Evolutionary conservation across 805 yeast genomes (phyloP).

Genomic region (Ogataea henricii): DNA sequence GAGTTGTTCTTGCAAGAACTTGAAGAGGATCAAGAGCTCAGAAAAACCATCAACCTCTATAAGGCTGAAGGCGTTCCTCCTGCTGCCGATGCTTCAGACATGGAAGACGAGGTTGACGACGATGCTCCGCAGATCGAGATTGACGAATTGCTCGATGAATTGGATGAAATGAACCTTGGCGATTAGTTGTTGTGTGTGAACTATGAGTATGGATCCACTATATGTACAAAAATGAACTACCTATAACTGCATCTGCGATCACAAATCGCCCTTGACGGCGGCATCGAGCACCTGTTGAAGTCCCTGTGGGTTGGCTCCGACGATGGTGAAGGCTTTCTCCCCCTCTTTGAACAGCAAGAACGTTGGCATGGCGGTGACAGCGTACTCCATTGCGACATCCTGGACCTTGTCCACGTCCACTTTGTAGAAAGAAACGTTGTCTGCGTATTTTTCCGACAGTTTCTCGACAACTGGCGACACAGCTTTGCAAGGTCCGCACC

Average conservation of each 20-base stretch:
- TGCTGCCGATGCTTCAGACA: constrained; percentile 39
- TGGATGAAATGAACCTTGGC: constrained; percentile 89
- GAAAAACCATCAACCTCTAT: constrained; percentile 87
- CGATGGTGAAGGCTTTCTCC: constrained; percentile 52
- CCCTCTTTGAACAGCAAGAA: constrained; percentile 64
- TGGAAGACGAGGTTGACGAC: constrained; percentile 53
- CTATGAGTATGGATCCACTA: background rate
- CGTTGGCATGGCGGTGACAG: constrained; percentile 77
- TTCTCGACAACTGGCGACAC: constrained; percentile 57
- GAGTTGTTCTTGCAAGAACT: constrained; percentile 94
- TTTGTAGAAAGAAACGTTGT: constrained; percentile 60
- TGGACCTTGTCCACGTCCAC: constrained; percentile 68
- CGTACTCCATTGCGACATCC: constrained; percentile 62
- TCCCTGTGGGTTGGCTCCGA: constrained; percentile 61
- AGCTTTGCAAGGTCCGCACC: constrained; percentile 84
- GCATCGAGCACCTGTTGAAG: constrained; percentile 34
- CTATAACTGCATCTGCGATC: background rate
- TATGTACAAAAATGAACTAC: background rate
- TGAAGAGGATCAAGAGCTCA: constrained; percentile 94
- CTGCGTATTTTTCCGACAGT: constrained; percentile 43
- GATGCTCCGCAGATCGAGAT: constrained; percentile 86
- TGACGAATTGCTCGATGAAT: constrained; percentile 91
- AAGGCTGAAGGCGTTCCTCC: constrained; percentile 50
- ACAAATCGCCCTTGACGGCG: constrained; percentile 20
- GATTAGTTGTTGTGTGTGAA: constrained; percentile 34